These are phyloP conservation scores for Cicer judaicum DNA, from an alignment of 306 rosid genomes.

Conservation along the genomic window DNA sequence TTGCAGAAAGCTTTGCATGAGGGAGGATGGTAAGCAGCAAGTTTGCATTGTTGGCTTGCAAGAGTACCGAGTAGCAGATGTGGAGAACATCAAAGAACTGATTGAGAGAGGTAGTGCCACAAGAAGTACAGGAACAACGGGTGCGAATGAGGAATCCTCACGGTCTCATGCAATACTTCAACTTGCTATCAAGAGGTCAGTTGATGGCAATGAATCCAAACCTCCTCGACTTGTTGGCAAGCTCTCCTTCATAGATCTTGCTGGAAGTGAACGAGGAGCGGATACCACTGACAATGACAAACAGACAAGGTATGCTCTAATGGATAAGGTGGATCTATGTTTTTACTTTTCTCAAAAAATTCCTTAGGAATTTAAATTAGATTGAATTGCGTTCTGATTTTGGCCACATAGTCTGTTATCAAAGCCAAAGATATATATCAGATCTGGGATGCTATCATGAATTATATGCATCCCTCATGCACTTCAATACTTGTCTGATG, in stretches of 20 bases:
- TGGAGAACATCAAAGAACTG: constrained; percentile 89
- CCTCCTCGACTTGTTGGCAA: constrained; percentile 92
- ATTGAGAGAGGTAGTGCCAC: constrained; percentile 94
- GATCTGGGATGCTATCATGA: background rate
- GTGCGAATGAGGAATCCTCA: constrained; percentile 99
- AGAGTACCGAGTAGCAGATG: constrained; percentile 92
- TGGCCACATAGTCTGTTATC: constrained; percentile 8
- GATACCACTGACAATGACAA: constrained; percentile 98
- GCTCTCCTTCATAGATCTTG: constrained; percentile 98
- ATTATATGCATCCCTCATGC: constrained; percentile 19
- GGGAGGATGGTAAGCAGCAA: constrained; percentile 98
- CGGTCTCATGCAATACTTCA: constrained; percentile 99
- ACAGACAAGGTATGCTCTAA: constrained; percentile 77
- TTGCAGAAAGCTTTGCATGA: constrained; percentile 94
- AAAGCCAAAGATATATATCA: constrained; percentile 8
- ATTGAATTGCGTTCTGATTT: constrained; percentile 7
- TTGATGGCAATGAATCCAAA: constrained; percentile 84
- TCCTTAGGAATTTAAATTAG: constrained; percentile 1
- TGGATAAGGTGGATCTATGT: constrained; percentile 22
- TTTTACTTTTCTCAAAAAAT: constrained; percentile 14
- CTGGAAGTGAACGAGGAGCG: constrained; percentile 99
- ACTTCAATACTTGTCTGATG: constrained; percentile 15
- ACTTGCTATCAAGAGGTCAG: constrained; percentile 88
- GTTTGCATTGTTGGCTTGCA: constrained; percentile 99
- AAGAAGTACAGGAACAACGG: constrained; percentile 97